Evolutionary conservation across 2,329 filamentous ascomycete species (phyloP), one percentile per base, ranked within the genome.

Genomic region (Talaromyces sp.): DNA sequence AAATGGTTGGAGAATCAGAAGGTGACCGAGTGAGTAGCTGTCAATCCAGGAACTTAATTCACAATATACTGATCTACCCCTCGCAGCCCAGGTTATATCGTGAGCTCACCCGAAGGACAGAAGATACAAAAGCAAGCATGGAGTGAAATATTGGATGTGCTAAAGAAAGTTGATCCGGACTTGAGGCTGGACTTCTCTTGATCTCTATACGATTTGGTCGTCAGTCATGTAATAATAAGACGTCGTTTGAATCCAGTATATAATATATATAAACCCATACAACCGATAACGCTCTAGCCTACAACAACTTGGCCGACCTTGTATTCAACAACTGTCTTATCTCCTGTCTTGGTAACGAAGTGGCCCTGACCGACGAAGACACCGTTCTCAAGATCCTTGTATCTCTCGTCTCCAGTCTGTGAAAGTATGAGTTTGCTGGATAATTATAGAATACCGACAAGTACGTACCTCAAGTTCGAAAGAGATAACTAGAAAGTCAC

Each of bases 281-380:
- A 16, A 43, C 10, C 13, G 19, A 59, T 45, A 41, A 24, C 2
- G 31, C 14, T 33, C 67, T 63, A 73, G 22, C 66, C 70, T 43
- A 70, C 67, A 57, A 73, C 62, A 54, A 79, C 76, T 70, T 76
- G 73, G 67, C 79, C 77, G 64, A 81, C 74, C 52, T 76, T 76
- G 66, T 81, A 81, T 68, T 81, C 78, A 19, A 80, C 78, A 39
- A 78, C 70, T 4, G 75, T 60, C 0, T 72, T 71, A 67, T 77
- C 74, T 19, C 72, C 78, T 66, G 73, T 71, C 66, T 77, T 72
- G 22, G 74, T 68, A n/a, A 72, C 70, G 70, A 82, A 80, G 10
- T 74, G 75, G 13, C 78, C 79, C 41, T 77, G 70, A 3, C 72
- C 79, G 31, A 80, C 77, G 63, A 79, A 81, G 3, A 79, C 71